Evolutionary conservation across 2,329 filamentous ascomycete genomes (phyloP), one percentile per base, ranked within the genome.

Genomic region (Neonectria neomacrospora): DNA sequence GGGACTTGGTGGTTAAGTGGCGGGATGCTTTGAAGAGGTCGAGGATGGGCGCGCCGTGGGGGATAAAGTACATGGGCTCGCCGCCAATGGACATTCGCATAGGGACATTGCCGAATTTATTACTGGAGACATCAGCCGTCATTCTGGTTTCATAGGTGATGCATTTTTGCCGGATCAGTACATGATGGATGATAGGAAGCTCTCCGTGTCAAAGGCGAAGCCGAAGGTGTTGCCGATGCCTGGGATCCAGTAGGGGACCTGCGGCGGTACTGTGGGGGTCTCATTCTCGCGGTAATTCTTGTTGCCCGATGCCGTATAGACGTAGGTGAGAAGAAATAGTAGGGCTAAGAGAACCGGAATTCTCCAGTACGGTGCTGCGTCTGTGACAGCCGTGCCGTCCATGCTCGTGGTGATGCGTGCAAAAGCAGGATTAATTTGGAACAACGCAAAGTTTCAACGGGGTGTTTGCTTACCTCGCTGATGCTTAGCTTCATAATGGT

Each of bases 41-140:
- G 0, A 56, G 58, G 10, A 69, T 65, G 1, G 44, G n/a, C 10
- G 54, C 23, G 5, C 67, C 67, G 3, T 69, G 67, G 26, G 67
- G 67, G 2, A 69, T 67, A 14, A 67, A 69, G 26, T 69, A 69
- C 61, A 69, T 67, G 5, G 41, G 41, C 20, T 69, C 67, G 1
- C 61, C 67, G 2, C 64, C 67, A 1, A 69, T 58, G 2, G 62
- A 65, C 16, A 69, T 67, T 1, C 64, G 64, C 5, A 69, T 44
- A 8, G 67, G 67, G 14, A 67, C 55, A 9, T 58, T 58, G 37
- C 67, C 67, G 45, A 69, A 69, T 12, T 52, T 69, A n/a, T 56
- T 65, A 34, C 67, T 69, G 10, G n/a, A 7, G 7, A 9, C 14
- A 39, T 67, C 5, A 67, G 53, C 16, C 12, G 6, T 20, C 14